phyloP scores from a whole-genome alignment of 2,329 filamentous ascomycete species.

The Aspergillus pseudoterreus region DNA sequence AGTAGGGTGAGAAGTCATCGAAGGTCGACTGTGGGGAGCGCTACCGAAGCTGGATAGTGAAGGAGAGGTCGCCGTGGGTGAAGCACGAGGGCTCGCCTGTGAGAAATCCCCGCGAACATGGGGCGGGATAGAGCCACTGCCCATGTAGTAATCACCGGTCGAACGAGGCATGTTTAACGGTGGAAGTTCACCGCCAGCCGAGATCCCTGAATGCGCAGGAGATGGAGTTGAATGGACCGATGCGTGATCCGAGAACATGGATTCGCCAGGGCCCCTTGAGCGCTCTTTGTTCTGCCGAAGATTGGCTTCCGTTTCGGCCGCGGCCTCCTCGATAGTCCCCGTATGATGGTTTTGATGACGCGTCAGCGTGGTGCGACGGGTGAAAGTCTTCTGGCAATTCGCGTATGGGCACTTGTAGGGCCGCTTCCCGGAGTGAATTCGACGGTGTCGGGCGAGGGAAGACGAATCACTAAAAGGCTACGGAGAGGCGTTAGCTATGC shows the following conservation, averaged over 20 bases:
- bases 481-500: conserved; percentile 3
- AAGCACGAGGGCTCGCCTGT: conserved; percentile 64
- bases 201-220: conserved; percentile 77
- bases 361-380: conserved; percentile 87
- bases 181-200: conserved; percentile 71
- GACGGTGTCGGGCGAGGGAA: conserved; percentile 85
- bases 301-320: conserved; percentile 80
- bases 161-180: conserved; percentile 67
- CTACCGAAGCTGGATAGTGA: conserved; percentile 58
- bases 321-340: conserved; percentile 90
- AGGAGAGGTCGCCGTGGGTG: conserved; percentile 62
- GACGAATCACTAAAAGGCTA: conserved; percentile 96
- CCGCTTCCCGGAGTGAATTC: conserved; percentile 91
- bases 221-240: conserved; percentile 66
- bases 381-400: conserved; percentile 98
- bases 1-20: conserved; percentile 79
- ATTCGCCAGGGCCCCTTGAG: conserved; percentile 33
- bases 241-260: conserved; percentile 42
- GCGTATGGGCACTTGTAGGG: conserved; percentile 98
- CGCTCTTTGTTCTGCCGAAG: conserved; percentile 56
- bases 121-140: conserved; percentile 72
- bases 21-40: conserved; percentile 48
- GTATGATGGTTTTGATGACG: conserved; percentile 95
- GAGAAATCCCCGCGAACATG: conserved; percentile 76
- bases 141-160: conserved; percentile 71